Conservation (phyloP, 176 grass and related monocot species). For the Dendrocalamus sinicus region DNA sequence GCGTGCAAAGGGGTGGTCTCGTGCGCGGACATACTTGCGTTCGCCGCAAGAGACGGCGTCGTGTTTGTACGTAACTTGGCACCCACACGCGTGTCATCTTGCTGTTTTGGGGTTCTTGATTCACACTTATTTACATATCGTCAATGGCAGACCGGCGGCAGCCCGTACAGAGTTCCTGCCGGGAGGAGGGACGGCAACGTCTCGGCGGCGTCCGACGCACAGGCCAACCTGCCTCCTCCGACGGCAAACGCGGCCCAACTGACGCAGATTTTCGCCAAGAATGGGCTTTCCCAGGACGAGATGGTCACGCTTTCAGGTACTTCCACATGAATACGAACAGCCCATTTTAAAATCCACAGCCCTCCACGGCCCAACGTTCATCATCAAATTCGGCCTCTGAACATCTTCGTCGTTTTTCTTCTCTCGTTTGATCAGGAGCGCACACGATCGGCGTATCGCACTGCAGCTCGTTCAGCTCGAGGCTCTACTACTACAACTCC, state of each 20-base stretch:
- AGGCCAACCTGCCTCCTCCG: slow-evolving; percentile 45
- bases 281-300: slow-evolving; percentile 67
- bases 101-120: background rate
- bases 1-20: slow-evolving; percentile 56
- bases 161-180: slow-evolving; percentile 64
- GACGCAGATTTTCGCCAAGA: slow-evolving; percentile 42
- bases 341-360: background rate
- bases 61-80: too few relatives aligned
- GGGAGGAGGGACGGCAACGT: slow-evolving; percentile 68
- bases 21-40: slow-evolving; percentile 75
- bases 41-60: slow-evolving; percentile 32
- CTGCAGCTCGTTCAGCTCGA: slow-evolving; percentile 61
- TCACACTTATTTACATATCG: background rate
- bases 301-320: slow-evolving; percentile 74
- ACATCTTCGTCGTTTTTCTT: background rate
- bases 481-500: slow-evolving; percentile 58
- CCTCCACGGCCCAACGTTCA: background rate
- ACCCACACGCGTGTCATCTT: background rate
- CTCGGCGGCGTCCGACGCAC: slow-evolving; percentile 47
- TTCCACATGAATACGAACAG: background rate
- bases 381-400: background rate
- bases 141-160: slow-evolving; percentile 54
- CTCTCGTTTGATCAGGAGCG: slow-evolving; percentile 32
- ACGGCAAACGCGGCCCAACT: slow-evolving; percentile 35
- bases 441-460: slow-evolving; percentile 64